A percentile compares a stretch with the other conserved stretches of the same genome.
Evolutionary conservation across 192 early-diverging fungal species (phyloP).

Genomic region (Linnemannia schmuckeri): DNA sequence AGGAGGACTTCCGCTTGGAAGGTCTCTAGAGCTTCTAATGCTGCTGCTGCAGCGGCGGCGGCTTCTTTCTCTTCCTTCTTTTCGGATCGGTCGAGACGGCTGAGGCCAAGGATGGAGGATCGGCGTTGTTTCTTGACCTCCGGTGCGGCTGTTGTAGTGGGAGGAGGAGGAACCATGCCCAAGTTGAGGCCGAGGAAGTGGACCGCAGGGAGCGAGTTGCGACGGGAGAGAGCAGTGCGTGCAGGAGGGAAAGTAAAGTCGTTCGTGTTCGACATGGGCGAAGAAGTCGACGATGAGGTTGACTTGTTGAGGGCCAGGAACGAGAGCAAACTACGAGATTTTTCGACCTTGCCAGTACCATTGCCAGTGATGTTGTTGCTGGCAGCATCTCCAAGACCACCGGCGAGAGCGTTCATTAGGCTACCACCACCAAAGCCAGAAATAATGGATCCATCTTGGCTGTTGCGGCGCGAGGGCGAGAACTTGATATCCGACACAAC

Average conservation of each 20-base stretch:
- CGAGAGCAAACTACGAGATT: background rate
- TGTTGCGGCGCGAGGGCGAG: background rate
- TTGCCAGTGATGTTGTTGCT: background rate
- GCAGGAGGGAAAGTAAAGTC: background rate
- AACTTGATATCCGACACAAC: background rate
- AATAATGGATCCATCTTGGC: background rate
- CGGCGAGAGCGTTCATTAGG: background rate
- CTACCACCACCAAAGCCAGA: background rate
- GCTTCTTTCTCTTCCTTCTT: background rate
- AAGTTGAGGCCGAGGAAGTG: background rate
- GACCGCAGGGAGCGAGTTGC: background rate
- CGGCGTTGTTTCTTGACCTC: background rate
- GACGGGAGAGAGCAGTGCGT: background rate
- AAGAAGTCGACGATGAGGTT: background rate
- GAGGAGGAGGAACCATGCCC: background rate
- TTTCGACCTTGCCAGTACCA: background rate
- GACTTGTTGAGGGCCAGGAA: background rate
- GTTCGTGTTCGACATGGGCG: background rate
- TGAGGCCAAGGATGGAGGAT: background rate
- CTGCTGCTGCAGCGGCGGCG: background rate
- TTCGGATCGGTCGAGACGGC: background rate
- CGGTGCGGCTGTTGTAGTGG: background rate
- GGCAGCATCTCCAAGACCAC: background rate
- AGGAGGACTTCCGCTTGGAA: slow-evolving; percentile 1
- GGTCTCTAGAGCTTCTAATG: background rate